A percentile compares a stretch with the other conserved stretches of the same genome.
Conservation (phyloP, 164 flowering plant species). For the Vitis rotundifolia region DNA sequence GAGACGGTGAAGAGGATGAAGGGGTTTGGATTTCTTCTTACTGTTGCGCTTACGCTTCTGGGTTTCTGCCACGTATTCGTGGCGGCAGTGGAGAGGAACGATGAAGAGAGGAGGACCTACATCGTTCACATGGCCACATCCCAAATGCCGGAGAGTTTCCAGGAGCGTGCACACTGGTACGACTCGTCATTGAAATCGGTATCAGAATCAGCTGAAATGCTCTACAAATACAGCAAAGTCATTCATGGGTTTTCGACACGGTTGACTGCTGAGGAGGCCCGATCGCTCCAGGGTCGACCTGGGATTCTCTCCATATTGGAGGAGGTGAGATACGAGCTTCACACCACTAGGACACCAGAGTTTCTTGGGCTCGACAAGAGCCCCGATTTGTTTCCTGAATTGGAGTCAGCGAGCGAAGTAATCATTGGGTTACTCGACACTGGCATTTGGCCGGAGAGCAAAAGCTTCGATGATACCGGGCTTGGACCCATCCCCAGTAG, state of each 20-base stretch:
- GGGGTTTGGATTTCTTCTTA: background rate
- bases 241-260: constrained; percentile 60
- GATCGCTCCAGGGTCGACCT: constrained; percentile 25
- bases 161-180: constrained; percentile 54
- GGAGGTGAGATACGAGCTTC: constrained; percentile 53
- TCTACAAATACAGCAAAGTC: constrained; percentile 52
- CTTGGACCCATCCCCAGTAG: constrained; percentile 49
- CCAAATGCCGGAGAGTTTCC: constrained; percentile 53
- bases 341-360: constrained; percentile 62
- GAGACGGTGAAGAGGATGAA: background rate
- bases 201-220: constrained; percentile 48
- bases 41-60: constrained; percentile 17
- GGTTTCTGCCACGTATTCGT: constrained; percentile 22
- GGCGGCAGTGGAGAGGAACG: constrained; percentile 9
- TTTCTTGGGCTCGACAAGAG: constrained; percentile 51
- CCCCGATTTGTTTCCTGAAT: constrained; percentile 32
- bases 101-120: constrained; percentile 33
- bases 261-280: constrained; percentile 44
- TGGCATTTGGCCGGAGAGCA: constrained; percentile 74
- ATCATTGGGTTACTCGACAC: constrained; percentile 64
- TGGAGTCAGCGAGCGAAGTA: constrained; percentile 44
- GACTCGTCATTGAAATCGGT: constrained; percentile 58
- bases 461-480: constrained; percentile 58
- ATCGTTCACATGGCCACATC: constrained; percentile 67
- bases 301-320: constrained; percentile 54